These are phyloP conservation scores for Lachancea mirantina DNA, from an alignment of 805 yeast species.

Conservation along the genomic window DNA sequence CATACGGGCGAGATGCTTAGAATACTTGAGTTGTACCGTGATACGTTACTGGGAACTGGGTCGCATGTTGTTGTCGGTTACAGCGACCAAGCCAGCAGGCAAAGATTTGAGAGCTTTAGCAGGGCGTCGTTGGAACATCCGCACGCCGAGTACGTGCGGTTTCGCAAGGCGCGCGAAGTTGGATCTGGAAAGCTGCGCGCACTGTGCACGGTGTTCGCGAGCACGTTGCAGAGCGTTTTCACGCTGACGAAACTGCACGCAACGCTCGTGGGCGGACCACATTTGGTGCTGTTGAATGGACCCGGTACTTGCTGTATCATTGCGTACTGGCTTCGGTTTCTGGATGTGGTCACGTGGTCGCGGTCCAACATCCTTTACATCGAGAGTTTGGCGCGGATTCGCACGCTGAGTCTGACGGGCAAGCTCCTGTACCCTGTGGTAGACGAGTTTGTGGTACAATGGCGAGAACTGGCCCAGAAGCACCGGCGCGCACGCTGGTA, in stretches of 20 bases:
- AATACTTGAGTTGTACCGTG: conserved; percentile 38
- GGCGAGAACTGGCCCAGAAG: conserved; percentile 53
- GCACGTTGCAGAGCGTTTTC: conserved; percentile 23
- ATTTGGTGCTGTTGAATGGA: conserved; percentile 33
- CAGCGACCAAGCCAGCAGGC: conserved; percentile 33
- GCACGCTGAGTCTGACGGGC: conserved; percentile 70
- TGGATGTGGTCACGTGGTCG: conserved; percentile 18
- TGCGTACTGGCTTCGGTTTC: conserved; percentile 22
- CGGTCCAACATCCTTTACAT: conserved; percentile 75
- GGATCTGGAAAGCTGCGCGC: conserved; percentile 33
- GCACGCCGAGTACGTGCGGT: conserved; percentile 18
- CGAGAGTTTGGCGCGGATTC: conserved; percentile 83
- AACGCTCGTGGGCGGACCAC: conserved; percentile 17
- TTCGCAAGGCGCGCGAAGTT: conserved; percentile 33
- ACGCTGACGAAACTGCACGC: conserved; percentile 15
- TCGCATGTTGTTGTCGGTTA: conserved; percentile 35
- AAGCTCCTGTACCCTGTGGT: conserved; percentile 58
- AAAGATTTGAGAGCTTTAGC: conserved; percentile 29
- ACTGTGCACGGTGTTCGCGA: conserved; percentile 27
- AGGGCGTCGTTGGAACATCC: conserved; percentile 4
- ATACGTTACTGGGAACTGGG: conserved; percentile 40
- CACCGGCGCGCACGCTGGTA: conserved; percentile 56
- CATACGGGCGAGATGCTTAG: conserved; percentile 95
- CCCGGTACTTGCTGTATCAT: conserved; percentile 33
- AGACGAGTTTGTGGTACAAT: conserved; percentile 82